These are phyloP conservation scores for Ensete glaucum DNA, from an alignment of 176 grass and related monocot genomes.

Conservation along the genomic window DNA sequence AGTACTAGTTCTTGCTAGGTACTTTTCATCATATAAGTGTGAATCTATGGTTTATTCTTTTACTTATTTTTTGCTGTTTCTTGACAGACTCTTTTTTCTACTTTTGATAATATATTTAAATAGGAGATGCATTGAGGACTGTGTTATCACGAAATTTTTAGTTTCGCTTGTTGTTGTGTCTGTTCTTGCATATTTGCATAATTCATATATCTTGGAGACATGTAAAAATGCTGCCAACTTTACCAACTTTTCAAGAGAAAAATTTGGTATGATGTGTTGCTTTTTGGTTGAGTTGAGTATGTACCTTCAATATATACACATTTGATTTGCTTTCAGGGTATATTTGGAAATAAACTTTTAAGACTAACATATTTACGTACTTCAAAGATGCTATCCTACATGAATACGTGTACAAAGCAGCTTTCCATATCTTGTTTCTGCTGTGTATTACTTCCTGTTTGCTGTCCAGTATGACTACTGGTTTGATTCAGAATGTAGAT, in stretches of 20 bases:
- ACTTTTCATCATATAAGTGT: conserved; percentile 3
- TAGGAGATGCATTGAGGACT: not conserved
- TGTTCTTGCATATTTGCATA: not conserved
- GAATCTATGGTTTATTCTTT: not conserved
- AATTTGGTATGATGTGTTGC: not conserved
- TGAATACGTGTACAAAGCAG: too few species aligned
- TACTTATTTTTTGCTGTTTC: too few species aligned
- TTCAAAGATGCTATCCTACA: too few species aligned
- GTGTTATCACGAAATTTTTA: not conserved
- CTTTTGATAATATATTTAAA: not conserved
- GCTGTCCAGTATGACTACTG: not conserved
- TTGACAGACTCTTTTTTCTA: too few species aligned
- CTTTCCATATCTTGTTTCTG: too few species aligned
- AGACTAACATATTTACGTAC: too few species aligned
- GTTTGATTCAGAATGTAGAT: not conserved
- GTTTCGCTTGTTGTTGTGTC: not conserved
- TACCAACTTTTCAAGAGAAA: not conserved
- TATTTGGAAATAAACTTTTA: not conserved
- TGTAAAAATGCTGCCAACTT: not conserved
- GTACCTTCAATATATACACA: too few species aligned
- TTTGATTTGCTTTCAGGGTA: too few species aligned
- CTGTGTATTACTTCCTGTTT: not conserved
- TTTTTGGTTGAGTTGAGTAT: not conserved
- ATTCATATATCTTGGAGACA: not conserved
- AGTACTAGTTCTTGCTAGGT: conserved; percentile 94